Percentiles rank a stretch among this genome's conserved stretches.
phyloP scores from a whole-genome alignment of 2,329 filamentous ascomycete genomes.

The Colletotrichum eleusines region DNA sequence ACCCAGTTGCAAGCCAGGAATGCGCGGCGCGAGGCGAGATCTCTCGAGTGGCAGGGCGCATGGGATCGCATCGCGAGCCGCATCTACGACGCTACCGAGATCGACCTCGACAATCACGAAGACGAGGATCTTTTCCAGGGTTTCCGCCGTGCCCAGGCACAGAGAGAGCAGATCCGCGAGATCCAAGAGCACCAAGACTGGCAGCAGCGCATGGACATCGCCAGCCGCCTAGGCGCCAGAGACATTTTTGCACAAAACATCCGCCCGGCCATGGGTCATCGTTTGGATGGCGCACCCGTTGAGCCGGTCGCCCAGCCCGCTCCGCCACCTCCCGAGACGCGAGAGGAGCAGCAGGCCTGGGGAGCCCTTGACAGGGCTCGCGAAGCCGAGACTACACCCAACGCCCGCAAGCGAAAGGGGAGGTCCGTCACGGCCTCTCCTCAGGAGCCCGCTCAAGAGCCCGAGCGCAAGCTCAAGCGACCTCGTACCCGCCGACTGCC shows the following conservation, averaged over 20 bases:
- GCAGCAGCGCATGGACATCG: conserved; percentile 87
- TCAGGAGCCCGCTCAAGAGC: conserved; percentile 73
- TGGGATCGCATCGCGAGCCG: conserved; percentile 76
- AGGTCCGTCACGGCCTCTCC: conserved; percentile 79
- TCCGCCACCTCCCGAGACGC: conserved; percentile 64
- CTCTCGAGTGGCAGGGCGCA: conserved; percentile 88
- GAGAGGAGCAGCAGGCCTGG: conserved; percentile 89
- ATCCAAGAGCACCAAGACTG: conserved; percentile 76
- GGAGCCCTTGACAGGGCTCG: conserved; percentile 89
- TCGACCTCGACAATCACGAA: conserved; percentile 89
- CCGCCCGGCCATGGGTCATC: conserved; percentile 69
- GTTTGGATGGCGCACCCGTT: conserved; percentile 64
- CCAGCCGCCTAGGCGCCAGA: conserved; percentile 80
- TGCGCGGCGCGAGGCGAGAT: conserved; percentile 73
- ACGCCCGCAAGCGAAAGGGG: conserved; percentile 78
- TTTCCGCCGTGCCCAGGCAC: conserved; percentile 65
- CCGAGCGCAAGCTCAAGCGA: conserved; percentile 87
- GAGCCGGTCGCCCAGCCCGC: conserved; percentile 12
- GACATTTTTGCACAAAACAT: conserved; percentile 77
- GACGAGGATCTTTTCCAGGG: conserved; percentile 72
- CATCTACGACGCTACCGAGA: conserved; percentile 75
- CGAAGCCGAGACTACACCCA: conserved; percentile 68
- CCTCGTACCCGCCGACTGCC: conserved; percentile 80
- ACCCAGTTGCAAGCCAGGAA: conserved; percentile 70
- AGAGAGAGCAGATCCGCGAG: conserved; percentile 60